Conservation (phyloP, 441 rosid genomes). For the Mallotus japonicus region DNA sequence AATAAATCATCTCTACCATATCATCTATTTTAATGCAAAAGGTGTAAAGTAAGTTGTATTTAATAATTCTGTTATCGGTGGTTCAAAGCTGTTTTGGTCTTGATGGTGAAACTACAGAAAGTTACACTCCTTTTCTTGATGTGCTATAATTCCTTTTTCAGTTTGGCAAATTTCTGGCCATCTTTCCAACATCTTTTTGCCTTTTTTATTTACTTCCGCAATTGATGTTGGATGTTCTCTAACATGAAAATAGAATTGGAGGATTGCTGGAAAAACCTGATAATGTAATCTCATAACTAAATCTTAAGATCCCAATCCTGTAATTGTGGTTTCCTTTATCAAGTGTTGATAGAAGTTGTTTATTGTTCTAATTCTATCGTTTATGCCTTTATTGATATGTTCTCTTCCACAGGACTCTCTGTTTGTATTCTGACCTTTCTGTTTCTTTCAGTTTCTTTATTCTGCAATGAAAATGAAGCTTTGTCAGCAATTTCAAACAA, state of each 20-base stretch:
- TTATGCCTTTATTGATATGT: background rate
- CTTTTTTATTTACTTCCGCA: background rate
- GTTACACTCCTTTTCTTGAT: background rate
- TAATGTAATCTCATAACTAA: background rate
- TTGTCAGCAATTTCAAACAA: conserved; percentile 52
- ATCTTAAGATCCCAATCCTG: background rate
- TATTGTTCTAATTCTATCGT: background rate
- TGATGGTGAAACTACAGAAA: background rate
- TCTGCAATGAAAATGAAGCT: conserved; percentile 76
- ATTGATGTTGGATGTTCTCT: conserved; percentile 8
- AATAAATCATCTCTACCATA: background rate
- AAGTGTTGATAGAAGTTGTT: background rate
- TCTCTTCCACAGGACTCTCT: background rate
- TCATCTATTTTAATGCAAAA: background rate
- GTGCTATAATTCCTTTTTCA: background rate
- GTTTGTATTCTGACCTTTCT: conserved; percentile 8
- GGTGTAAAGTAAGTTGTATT: background rate
- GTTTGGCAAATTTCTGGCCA: conserved; percentile 1
- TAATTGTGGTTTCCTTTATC: background rate
- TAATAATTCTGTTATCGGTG: background rate
- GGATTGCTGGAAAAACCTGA: background rate
- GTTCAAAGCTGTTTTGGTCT: too few species aligned
- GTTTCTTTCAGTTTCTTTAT: conserved; percentile 59
- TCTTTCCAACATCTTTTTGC: conserved; percentile 3
- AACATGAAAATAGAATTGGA: background rate